These are phyloP conservation scores for Trichoderma pleuroti DNA, from an alignment of 2,329 filamentous ascomycete species.

Conservation along the genomic window DNA sequence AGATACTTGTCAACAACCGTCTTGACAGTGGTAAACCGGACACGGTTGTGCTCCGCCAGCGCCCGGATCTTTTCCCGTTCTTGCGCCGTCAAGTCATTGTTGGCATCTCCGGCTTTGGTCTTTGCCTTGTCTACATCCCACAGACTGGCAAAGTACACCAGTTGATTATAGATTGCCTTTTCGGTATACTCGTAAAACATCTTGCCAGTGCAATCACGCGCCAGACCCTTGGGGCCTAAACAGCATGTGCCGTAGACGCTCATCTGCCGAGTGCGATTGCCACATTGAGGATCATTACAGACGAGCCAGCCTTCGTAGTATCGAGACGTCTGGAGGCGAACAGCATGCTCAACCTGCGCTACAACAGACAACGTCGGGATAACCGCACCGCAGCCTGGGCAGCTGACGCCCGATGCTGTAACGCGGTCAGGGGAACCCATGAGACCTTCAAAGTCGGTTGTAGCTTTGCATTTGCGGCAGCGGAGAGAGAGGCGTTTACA, in stretches of 20 bases:
- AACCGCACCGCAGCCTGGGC: conserved; percentile 62
- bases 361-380: conserved; percentile 72
- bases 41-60: conserved; percentile 77
- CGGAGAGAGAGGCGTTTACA: conserved; percentile 72
- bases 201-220: conserved; percentile 75
- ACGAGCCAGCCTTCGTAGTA: conserved; percentile 94
- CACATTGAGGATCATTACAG: conserved; percentile 86
- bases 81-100: conserved; percentile 43
- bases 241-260: conserved; percentile 89
- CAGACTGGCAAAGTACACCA: conserved; percentile 78
- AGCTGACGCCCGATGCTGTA: conserved; percentile 71
- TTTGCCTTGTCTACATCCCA: conserved; percentile 88
- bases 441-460: conserved; percentile 74
- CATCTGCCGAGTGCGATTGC: conserved; percentile 83
- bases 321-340: conserved; percentile 70
- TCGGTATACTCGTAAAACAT: conserved; percentile 89
- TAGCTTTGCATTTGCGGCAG: conserved; percentile 75
- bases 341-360: conserved; percentile 81
- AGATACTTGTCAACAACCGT: conserved; percentile 77
- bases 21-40: conserved; percentile 72
- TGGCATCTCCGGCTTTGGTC: conserved; percentile 46
- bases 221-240: conserved; percentile 80
- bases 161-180: conserved; percentile 90
- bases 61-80: conserved; percentile 64
- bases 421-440: conserved; percentile 55